A percentile compares a stretch with the other conserved stretches of the same genome.
phyloP scores from a whole-genome alignment of 768 basidiomycete species.

The Jaapia argillacea region DNA sequence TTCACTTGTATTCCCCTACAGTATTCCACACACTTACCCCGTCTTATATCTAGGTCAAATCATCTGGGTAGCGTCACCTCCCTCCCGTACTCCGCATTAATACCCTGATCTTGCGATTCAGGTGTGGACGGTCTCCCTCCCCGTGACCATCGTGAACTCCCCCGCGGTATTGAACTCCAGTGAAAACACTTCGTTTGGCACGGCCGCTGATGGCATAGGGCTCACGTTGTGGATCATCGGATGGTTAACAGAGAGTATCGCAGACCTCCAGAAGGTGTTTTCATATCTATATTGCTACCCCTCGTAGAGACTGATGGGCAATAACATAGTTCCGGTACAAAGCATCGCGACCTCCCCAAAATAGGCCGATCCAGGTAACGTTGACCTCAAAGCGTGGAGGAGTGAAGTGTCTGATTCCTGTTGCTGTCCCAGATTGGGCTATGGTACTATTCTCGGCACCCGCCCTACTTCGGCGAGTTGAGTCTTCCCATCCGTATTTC shows the following conservation, averaged over 20 bases:
- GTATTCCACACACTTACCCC: background rate
- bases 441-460: constrained; percentile 54
- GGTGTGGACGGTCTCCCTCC: constrained; percentile 57
- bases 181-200: constrained; percentile 49
- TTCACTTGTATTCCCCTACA: constrained; percentile 1
- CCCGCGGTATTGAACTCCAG: constrained; percentile 50
- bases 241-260: constrained; percentile 42
- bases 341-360: constrained; percentile 35
- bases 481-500: constrained; percentile 14
- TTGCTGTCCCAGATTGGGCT: constrained; percentile 29
- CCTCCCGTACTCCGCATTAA: no score
- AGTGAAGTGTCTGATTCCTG: background rate
- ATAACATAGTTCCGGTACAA: constrained; percentile 40
- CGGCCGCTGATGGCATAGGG: constrained; percentile 52
- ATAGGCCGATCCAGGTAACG: constrained; percentile 35
- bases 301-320: constrained; percentile 1
- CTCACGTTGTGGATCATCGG: constrained; percentile 53
- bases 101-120: no score
- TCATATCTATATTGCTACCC: background rate
- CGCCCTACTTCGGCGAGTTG: constrained; percentile 66
- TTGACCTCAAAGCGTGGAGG: background rate
- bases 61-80: no score
- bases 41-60: constrained; percentile 40
- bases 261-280: constrained; percentile 48
- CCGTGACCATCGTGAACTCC: constrained; percentile 57